Evolutionary conservation across 352 stramenopile genomes (phyloP), one percentile per base, ranked within the genome.

Genomic region (Phytophthora pini): DNA sequence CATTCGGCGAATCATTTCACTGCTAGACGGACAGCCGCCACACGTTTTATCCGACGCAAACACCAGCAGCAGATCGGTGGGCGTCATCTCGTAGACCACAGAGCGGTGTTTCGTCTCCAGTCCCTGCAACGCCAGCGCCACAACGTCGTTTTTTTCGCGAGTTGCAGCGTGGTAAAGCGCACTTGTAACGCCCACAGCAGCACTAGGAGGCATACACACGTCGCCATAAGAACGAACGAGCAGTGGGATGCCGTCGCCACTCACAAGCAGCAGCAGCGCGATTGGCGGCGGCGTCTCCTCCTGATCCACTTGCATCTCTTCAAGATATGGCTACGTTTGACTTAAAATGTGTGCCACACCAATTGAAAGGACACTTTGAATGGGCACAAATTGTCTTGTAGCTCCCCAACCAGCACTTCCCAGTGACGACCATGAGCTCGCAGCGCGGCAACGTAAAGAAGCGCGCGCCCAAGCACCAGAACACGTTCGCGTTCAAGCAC

Each of bases 401-500:
- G 15, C 12, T 20, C 15, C 29, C 2, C 5, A 36, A 36, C 8
- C 31, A 36, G 31, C 31, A 36, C 31, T 12, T 13, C 31, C 17
- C 24, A 26, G 24, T 26, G 11, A 59, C 44, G 51, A 76, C 31
- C 46, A 97, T 97, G 90, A 97, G 90, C 74, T 81, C 84, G 27
- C 83, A 94, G 61, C 87, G 85, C 45, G 89, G 88, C 39, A 96
- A 92, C 66, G 65, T 92, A 26, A 95, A 91, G 73, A 93, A 92
- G 70, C 82, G 84, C 1, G 89, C 91, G 45, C 97, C 97, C 12
- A 95, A 95, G 70, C 93, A 99, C 82, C 97, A 99, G 84, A 99
- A 99, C 77, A 76, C 72, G n/a, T 99, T 99, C 81, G 96, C 97
- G 27, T 99, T 98, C 78, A 93, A 94, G 72, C 97, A 99, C 86